Evolutionary conservation across 2,329 filamentous ascomycete genomes (phyloP), one percentile per base, ranked within the genome.

Genomic region (Plenodomus biglobosus): DNA sequence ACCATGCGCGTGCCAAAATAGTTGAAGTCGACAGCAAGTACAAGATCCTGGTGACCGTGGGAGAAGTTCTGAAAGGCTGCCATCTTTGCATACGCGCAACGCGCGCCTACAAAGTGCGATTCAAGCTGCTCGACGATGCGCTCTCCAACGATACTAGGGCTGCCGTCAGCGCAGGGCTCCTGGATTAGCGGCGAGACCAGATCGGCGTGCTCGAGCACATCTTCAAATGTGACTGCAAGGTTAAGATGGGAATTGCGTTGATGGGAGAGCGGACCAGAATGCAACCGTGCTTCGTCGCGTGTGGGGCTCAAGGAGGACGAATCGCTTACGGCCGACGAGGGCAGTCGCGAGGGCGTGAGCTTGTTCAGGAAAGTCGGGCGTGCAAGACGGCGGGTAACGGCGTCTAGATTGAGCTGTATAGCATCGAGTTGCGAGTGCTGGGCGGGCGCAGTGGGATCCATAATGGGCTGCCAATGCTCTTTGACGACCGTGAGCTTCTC

Each of bases 1-100:
- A 92, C 88, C 78, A 92, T 92, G 60, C 92, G 88, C 63, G 90
- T 92, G 61, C 92, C 92, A 71, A 95, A 95, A 58, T 85, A 86
- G 73, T 96, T 96, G 80, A 95, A 95, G 58, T 90, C 87, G 52
- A 92, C 85, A 46, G 90, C 87, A 56, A 92, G 85, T 42, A 95
- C 88, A 38, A 94, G 80, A 69, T 95, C 88, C 64, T 85, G 83
- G 73, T 92, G 87, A 60, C 86, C 86, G 69, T 90, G 85, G 52
- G 85, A 82, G 62, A 90, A 81, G 59, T 88, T 83, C 53, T 76
- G 73, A 27, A 66, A 64, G 40, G 68, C 52, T n/a, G 66, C 65
- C 70, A 73, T 73, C 13, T 60, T 62, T 18, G 58, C 57, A 48
- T 64, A 71, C 30, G 64, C 64, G 45, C 52, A 50, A 43, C 54